A percentile compares a stretch with the other conserved stretches of the same genome.
phyloP scores from a whole-genome alignment of 306 rosid species.

The Trifolium pratense region DNA sequence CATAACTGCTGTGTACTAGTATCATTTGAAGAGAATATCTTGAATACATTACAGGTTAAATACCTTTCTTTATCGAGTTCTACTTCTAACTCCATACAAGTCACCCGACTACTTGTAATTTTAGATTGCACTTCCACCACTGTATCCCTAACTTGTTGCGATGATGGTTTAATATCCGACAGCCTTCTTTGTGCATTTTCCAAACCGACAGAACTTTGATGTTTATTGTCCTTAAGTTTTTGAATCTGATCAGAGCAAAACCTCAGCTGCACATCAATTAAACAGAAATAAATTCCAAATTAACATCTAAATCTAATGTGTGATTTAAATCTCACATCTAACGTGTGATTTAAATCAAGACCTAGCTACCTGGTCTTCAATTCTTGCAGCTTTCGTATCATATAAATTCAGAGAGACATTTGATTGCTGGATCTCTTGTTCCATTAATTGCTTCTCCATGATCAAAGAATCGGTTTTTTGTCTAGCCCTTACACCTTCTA shows the following conservation, averaged over 20 bases:
- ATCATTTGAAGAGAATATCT: slow-evolving; percentile 17
- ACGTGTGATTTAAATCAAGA: slow-evolving; percentile 22
- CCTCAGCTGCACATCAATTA: slow-evolving; percentile 68
- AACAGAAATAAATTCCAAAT: slow-evolving; percentile 32
- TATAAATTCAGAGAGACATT: slow-evolving; percentile 66
- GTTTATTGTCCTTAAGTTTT: slow-evolving; percentile 63
- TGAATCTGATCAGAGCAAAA: slow-evolving; percentile 70
- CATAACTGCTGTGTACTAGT: background rate
- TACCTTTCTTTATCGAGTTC: slow-evolving; percentile 90
- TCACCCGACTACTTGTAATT: slow-evolving; percentile 55
- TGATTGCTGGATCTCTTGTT: slow-evolving; percentile 74
- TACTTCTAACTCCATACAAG: slow-evolving; percentile 66
- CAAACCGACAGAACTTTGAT: slow-evolving; percentile 55
- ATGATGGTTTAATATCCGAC: slow-evolving; percentile 62
- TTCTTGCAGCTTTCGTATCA: slow-evolving; percentile 69
- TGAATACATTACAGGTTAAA: background rate
- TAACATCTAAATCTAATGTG: slow-evolving; percentile 12
- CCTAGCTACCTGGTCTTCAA: slow-evolving; percentile 81
- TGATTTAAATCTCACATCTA: background rate
- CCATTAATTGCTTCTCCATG: slow-evolving; percentile 65
- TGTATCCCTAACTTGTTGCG: slow-evolving; percentile 66
- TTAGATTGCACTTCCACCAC: slow-evolving; percentile 69
- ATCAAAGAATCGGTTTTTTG: slow-evolving; percentile 68
- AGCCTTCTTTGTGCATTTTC: slow-evolving; percentile 72
- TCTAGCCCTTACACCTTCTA: slow-evolving; percentile 81